A percentile compares a stretch with the other conserved stretches of the same genome.
phyloP scores from a whole-genome alignment of 805 yeast genomes.

The Kodamaea hsintzibuensis region DNA sequence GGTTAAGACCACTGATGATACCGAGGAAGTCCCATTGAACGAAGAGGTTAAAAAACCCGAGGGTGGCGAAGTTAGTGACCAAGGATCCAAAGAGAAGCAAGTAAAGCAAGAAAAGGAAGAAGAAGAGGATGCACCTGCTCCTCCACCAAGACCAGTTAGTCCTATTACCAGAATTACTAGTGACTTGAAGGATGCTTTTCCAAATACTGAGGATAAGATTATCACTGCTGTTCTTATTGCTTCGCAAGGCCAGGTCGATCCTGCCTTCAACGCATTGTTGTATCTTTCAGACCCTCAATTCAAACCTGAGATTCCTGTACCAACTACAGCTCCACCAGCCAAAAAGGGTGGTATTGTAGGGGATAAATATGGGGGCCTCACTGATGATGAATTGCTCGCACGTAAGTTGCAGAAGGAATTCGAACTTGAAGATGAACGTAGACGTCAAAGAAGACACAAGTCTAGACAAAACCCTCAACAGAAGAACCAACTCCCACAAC shows the following conservation, averaged over 20 bases:
- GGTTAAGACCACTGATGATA: slow-evolving; percentile 17
- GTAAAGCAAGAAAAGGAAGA: slow-evolving; percentile 5
- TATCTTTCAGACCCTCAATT: slow-evolving; percentile 73
- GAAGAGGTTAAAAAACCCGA: slow-evolving; percentile 1
- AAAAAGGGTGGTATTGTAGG: slow-evolving; percentile 24
- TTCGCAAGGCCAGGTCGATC: slow-evolving; percentile 74
- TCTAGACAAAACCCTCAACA: slow-evolving; percentile 12
- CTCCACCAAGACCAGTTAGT: slow-evolving; percentile 59
- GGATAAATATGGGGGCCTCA: slow-evolving; percentile 16
- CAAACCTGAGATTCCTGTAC: slow-evolving; percentile 51
- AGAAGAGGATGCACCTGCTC: slow-evolving; percentile 32
- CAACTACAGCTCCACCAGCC: slow-evolving; percentile 18
- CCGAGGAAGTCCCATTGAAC: slow-evolving; percentile 5
- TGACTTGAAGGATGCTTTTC: slow-evolving; percentile 84
- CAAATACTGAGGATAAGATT: slow-evolving; percentile 67
- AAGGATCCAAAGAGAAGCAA: slow-evolving; percentile 6
- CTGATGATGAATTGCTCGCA: slow-evolving; percentile 81
- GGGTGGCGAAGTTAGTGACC: slow-evolving; percentile 4
- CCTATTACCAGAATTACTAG: slow-evolving; percentile 55
- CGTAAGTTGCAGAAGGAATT: slow-evolving; percentile 73
- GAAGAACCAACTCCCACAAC: slow-evolving; percentile 7
- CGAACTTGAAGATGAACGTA: slow-evolving; percentile 40
- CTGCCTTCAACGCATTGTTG: slow-evolving; percentile 85
- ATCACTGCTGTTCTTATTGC: slow-evolving; percentile 84
- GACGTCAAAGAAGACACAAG: slow-evolving; percentile 26